phyloP scores from a whole-genome alignment of 2,329 filamentous ascomycete genomes.

The Venturia carpophila region DNA sequence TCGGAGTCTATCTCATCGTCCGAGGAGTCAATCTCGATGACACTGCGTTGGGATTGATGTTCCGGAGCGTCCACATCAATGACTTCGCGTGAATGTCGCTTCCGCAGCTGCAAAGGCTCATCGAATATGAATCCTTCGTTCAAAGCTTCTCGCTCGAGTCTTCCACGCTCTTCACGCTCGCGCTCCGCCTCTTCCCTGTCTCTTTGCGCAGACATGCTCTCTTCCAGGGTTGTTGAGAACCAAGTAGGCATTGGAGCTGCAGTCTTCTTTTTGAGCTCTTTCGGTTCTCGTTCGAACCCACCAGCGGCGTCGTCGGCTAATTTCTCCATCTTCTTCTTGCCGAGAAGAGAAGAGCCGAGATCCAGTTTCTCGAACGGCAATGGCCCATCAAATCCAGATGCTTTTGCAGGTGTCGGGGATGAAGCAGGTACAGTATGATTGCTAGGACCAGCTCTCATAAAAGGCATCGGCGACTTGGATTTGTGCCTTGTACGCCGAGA shows the following conservation, averaged over 20 bases:
- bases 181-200: constrained; percentile 32
- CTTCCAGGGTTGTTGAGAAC: constrained; percentile 52
- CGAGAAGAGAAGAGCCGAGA: constrained; percentile 54
- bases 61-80: constrained; percentile 41
- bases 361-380: constrained; percentile 79
- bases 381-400: constrained; percentile 61
- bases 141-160: constrained; percentile 42
- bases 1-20: constrained; percentile 42
- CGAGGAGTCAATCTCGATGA: constrained; percentile 57
- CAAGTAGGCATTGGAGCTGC: constrained; percentile 66
- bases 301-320: constrained; percentile 50
- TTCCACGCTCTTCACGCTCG: constrained; percentile 17
- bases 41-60: constrained; percentile 36
- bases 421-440: not conserved
- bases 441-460: constrained; percentile 47
- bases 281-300: constrained; percentile 53
- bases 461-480: constrained; percentile 29
- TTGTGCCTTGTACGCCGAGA: constrained; percentile 49
- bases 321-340: constrained; percentile 46
- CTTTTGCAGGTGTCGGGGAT: not conserved
- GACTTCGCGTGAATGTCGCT: constrained; percentile 44
- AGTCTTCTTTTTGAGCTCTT: constrained; percentile 31
- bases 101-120: constrained; percentile 49
- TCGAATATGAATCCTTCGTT: constrained; percentile 56
- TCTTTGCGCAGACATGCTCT: constrained; percentile 49